Conservation (phyloP, 179 eudicot genomes). For the Heliamphora pulchella region DNA sequence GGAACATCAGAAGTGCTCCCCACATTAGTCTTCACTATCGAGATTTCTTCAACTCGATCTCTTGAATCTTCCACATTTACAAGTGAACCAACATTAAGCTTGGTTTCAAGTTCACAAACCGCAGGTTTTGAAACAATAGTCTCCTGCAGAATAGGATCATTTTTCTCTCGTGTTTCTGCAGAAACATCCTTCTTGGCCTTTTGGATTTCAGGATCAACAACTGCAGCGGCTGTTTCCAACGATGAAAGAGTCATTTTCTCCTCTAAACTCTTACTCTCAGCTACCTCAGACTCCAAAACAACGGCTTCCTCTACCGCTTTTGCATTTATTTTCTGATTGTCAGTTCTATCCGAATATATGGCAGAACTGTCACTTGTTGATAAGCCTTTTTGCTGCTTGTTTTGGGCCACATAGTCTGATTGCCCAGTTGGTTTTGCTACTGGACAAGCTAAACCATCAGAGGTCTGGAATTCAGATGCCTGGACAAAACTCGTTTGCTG, state of each 20-base stretch:
- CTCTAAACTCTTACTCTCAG: constrained; percentile 6
- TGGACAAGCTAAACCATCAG: neutral
- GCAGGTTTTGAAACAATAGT: constrained; percentile 1
- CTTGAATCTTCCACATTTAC: neutral
- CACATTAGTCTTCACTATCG: neutral
- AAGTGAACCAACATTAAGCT: neutral
- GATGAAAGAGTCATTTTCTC: neutral
- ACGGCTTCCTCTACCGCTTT: neutral
- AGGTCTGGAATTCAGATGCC: neutral
- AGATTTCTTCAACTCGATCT: neutral
- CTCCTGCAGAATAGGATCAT: neutral
- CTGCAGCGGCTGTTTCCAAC: neutral
- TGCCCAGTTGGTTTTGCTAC: constrained; percentile 1
- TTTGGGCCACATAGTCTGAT: neutral
- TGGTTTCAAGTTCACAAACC: neutral
- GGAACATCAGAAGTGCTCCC: constrained; percentile 7
- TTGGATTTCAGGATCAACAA: neutral
- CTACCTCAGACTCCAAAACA: neutral
- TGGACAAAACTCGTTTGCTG: neutral
- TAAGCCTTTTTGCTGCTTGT: neutral
- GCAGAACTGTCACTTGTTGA: constrained; percentile 2
- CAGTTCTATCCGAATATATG: neutral
- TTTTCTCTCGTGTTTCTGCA: neutral
- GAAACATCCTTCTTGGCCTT: neutral
- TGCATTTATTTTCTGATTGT: neutral